Percentiles rank a stretch among this genome's conserved stretches.
These are phyloP conservation scores for Neurospora discreta DNA, from an alignment of 495 filamentous ascomycete genomes.

Conservation along the genomic window DNA sequence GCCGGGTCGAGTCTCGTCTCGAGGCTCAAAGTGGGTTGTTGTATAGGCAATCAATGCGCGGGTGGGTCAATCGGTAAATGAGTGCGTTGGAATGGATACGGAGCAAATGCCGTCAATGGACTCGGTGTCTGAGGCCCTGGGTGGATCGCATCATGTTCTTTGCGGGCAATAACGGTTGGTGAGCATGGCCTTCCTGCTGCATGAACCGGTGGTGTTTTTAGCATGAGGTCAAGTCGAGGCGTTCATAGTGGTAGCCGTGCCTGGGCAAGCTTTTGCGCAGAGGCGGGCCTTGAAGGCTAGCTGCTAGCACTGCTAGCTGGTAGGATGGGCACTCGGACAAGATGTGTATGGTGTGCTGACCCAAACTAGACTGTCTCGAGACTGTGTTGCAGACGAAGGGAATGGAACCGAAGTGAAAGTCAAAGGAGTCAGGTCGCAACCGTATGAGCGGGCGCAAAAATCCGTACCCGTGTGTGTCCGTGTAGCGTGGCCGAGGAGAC, in stretches of 20 bases:
- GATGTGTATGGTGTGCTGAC: background rate
- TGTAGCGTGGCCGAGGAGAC: background rate
- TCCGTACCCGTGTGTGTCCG: background rate
- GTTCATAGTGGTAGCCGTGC: background rate
- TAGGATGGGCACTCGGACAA: background rate
- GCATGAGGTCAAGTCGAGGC: slow-evolving; percentile 16
- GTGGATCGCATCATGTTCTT: slow-evolving; percentile 30
- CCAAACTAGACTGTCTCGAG: background rate
- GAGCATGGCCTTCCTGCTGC: slow-evolving; percentile 14
- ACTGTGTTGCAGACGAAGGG: background rate
- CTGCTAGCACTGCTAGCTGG: background rate
- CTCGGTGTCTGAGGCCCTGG: slow-evolving; percentile 27
- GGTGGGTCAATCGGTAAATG: slow-evolving; percentile 12
- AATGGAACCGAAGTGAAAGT: background rate
- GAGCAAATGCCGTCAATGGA: slow-evolving; percentile 22
- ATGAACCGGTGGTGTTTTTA: slow-evolving; percentile 23
- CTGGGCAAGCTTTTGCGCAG: background rate
- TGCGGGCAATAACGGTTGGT: slow-evolving; percentile 6
- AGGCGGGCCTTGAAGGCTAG: background rate
- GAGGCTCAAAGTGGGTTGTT: background rate
- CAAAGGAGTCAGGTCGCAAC: background rate
- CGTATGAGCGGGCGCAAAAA: background rate
- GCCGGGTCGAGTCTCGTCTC: background rate
- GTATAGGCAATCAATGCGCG: slow-evolving; percentile 16
- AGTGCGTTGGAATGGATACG: slow-evolving; percentile 6